Evolutionary conservation across 768 basidiomycete genomes (phyloP).

Genomic region (Russula sp.): DNA sequence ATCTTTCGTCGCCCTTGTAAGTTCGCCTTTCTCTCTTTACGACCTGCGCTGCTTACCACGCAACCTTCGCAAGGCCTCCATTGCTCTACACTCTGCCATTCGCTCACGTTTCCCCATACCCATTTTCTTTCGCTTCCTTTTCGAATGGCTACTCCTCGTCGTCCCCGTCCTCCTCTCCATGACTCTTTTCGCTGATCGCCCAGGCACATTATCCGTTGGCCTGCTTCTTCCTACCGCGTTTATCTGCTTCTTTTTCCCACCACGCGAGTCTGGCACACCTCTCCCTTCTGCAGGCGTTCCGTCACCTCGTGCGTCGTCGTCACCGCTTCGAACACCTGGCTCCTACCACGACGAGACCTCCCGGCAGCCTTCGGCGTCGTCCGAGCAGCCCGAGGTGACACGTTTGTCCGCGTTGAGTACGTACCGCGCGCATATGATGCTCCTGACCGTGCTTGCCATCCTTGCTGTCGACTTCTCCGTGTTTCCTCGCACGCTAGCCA

Average conservation of each 20-base stretch:
- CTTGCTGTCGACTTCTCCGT: slow-evolving; percentile 93
- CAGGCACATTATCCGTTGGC: slow-evolving; percentile 42
- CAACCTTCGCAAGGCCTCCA: slow-evolving; percentile 46
- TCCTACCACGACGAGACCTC: slow-evolving; percentile 3
- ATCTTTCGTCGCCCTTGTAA: slow-evolving; percentile 55
- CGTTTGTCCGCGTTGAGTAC: slow-evolving; percentile 72
- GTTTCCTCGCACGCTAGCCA: slow-evolving; percentile 82
- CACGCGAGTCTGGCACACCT: slow-evolving; percentile 38
- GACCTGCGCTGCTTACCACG: not conserved
- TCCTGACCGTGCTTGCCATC: slow-evolving; percentile 85
- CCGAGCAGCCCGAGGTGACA: slow-evolving; percentile 18
- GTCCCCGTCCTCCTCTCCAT: slow-evolving; percentile 77
- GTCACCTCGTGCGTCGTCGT: slow-evolving; percentile 22
- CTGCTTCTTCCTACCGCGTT: slow-evolving; percentile 39
- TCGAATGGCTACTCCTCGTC: slow-evolving; percentile 53
- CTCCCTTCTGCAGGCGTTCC: slow-evolving; percentile 40
- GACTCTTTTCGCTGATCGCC: slow-evolving; percentile 61
- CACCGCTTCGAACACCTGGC: slow-evolving; percentile 4
- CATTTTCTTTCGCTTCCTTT: slow-evolving; percentile 45
- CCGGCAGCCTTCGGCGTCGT: not conserved
- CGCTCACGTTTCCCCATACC: slow-evolving; percentile 40
- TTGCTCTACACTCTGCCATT: slow-evolving; percentile 59
- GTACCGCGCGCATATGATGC: slow-evolving; percentile 92
- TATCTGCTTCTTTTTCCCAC: slow-evolving; percentile 39
- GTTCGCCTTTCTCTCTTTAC: slow-evolving; percentile 24